Base-by-base conservation (phyloP, 2,329 filamentous ascomycete species). In the Trichophyton simii region DNA sequence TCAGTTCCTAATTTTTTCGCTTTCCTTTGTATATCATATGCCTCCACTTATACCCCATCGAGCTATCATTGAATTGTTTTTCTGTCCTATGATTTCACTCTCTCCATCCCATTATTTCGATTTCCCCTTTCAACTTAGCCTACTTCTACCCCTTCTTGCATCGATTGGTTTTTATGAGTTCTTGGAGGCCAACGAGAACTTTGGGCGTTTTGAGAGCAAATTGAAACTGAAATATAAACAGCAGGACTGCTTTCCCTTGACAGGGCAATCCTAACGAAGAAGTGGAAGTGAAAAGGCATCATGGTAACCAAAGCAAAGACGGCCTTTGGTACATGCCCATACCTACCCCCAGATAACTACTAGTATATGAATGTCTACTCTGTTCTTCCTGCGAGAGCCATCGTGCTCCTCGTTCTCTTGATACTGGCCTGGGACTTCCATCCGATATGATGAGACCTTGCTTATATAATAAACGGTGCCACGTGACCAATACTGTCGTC, bases 11-110 rank as follows among this genome's bases (percentile, higher is more conserved):
- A 50, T 60, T 31, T 60, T 46, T 28, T n/a, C 55, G 44, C 59
- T 60, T 50, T 55, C 50, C 25, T 13, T 60, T 57, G 44, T 55
- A 46, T 52, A 44, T 57, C 55, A 57, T 60, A 44, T 58, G 41
- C 22, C 36, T 58, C 41, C 22, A 58, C 55, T 58, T 58, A 42
- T 58, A 42, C 42, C 44, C 44, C 58, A n/a, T 50, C 46, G 34
- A 42, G 36, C 55, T 58, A 60, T 25, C 13, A 50, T 22, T n/a
- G 44, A 20, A 50, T 22, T 25, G 28, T 8, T 36, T 57, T 42
- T 42, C 36, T 22, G 41, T 5, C 59, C 52, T n/a, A 55, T 25
- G 28, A 54, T 41, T 55, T 25, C 50, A 31, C 50, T 48, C 11
- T 13, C 18, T 13, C n/a, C 13, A n/a, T 59, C 22, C 11, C 13